These are phyloP conservation scores for Gentiana straminea DNA, from an alignment of 257 asterid genomes.

Conservation along the genomic window DNA sequence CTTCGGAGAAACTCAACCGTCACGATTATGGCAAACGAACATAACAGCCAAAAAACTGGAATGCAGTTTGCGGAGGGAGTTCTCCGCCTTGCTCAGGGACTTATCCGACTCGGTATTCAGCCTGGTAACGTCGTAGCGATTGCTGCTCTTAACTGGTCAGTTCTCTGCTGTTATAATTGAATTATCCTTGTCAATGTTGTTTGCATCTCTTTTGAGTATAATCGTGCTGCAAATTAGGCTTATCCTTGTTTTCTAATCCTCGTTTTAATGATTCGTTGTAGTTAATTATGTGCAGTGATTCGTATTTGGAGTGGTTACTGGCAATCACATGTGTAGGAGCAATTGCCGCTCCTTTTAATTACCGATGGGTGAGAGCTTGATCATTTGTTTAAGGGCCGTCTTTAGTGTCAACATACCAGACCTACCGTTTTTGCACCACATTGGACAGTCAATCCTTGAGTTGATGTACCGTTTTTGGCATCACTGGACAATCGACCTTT, in stretches of 20 bases:
- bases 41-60: slow-evolving; percentile 46
- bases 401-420: too few relatives aligned
- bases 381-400: too few relatives aligned
- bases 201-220: background rate
- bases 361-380: slow-evolving; percentile 59
- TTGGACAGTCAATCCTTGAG: too few relatives aligned
- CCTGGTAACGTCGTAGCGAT: slow-evolving; percentile 83
- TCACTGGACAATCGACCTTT: background rate
- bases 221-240: background rate
- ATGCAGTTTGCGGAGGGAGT: slow-evolving; percentile 65
- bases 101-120: slow-evolving; percentile 50
- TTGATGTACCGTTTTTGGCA: too few relatives aligned
- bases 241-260: background rate
- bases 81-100: slow-evolving; percentile 43
- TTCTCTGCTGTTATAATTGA: background rate
- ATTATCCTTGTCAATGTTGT: background rate
- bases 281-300: slow-evolving; percentile 35
- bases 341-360: slow-evolving; percentile 82
- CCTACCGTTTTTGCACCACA: too few relatives aligned
- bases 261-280: too few relatives aligned
- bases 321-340: slow-evolving; percentile 84
- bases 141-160: slow-evolving; percentile 78
- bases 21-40: slow-evolving; percentile 25
- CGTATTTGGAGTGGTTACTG: slow-evolving; percentile 82
- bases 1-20: slow-evolving; percentile 42